Evolutionary conservation across 148 eudicot species (phyloP), one percentile per base, ranked within the genome.

Genomic region (Rhododendron vialii): DNA sequence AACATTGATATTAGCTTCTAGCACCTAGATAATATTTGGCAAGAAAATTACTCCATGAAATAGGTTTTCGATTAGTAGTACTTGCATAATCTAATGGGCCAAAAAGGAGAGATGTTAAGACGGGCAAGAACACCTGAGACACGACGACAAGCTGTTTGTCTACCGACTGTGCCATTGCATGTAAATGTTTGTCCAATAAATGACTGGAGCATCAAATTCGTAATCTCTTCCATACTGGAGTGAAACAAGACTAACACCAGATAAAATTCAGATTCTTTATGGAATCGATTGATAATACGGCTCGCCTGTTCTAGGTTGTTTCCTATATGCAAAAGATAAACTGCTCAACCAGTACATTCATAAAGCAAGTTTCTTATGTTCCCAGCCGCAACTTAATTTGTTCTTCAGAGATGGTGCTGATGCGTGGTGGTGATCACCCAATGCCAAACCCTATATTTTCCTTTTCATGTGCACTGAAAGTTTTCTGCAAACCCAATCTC

Each of bases 1-100:
- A 82, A 89, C 88, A 87, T 91, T 91, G 59, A 91, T 91, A 83
- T 89, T 88, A 22, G 93, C 91, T 33, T 87, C 93, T 80, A 91
- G 91, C 30, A 91, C 93, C 93, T 91, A 78, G 33, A 65, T 18
- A 50, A 36, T 36, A 3, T 78, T 33, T 18, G 61, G 41, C 10
- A 63, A 80, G 41, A 33, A 38, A 36, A 17, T 41, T 50, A 78
- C 10, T 38, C 7, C 43, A 38, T 0, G 24, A 11, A 45, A 17
- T 14, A 26, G 41, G 51, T 20, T 43, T 22, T 30, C 12, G 7
- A 55, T 18, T 80, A 18, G 75, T 1, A 79, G 38, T 82, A 17
- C 10, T 6, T 82, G 41, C 82, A n/a, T n/a, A 55, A 53, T 2
- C 38, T 55, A 61, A 55, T 17, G 69, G 67, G 35, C 11, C 47